These are phyloP conservation scores for Protostelium mycophagum DNA, from an alignment of 78 protist genomes.

Conservation along the genomic window DNA sequence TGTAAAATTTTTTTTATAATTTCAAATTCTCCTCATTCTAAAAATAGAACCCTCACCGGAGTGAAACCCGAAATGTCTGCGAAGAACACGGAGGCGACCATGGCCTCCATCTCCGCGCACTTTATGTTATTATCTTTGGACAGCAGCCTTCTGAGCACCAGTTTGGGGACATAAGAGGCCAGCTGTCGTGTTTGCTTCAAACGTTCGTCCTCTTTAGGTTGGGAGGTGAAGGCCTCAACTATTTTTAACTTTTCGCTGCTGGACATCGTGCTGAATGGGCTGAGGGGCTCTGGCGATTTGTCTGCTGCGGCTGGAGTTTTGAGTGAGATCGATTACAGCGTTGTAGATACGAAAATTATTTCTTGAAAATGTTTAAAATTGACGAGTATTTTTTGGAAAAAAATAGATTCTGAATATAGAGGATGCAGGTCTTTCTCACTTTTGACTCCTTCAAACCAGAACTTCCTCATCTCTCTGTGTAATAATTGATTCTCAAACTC, in stretches of 20 bases:
- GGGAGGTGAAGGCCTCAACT: not conserved
- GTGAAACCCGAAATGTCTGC: not conserved
- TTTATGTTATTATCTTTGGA: not conserved
- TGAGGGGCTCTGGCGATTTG: too few species aligned
- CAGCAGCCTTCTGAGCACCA: not conserved
- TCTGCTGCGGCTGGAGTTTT: too few species aligned
- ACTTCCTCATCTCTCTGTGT: not conserved
- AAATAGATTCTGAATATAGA: too few species aligned
- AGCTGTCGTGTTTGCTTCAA: not conserved
- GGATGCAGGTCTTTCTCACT: too few species aligned
- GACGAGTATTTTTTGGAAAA: too few species aligned
- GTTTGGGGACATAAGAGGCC: not conserved
- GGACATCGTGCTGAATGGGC: not conserved
- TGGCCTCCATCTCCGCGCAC: not conserved
- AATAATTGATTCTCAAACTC: not conserved
- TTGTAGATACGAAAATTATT: too few species aligned
- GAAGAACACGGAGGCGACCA: not conserved
- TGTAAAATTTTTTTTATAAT: too few species aligned
- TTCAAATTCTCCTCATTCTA: too few species aligned
- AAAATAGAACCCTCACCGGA: not conserved
- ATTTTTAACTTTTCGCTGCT: not conserved
- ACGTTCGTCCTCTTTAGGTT: not conserved
- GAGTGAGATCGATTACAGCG: too few species aligned
- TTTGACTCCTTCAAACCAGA: not conserved
- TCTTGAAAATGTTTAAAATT: too few species aligned